Evolutionary conservation across 352 stramenopile species (phyloP), one percentile per base, ranked within the genome.

Genomic region (Pythium sp.): DNA sequence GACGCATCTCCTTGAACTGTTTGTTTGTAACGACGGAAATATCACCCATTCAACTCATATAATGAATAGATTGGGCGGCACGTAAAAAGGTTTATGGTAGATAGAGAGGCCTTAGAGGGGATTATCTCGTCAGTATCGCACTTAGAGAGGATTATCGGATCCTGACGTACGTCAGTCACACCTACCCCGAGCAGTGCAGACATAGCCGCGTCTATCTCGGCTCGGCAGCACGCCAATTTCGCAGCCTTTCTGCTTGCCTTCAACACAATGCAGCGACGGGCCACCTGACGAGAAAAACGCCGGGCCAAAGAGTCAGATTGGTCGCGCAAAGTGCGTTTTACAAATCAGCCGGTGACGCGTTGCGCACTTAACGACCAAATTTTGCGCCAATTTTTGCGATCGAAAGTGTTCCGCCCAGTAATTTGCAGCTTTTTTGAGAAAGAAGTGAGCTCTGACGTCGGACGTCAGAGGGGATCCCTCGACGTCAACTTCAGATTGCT

Each of bases 401-500:
- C 20, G 4, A 49, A 49, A 49, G 41, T 49, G 41, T 49, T 53
- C 38, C 58, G 58, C 58, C 24, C 8, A 32, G 41, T 15, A 49
- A 22, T 49, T 49, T 49, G 41, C 41, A 49, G 14, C 14, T 49
- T 49, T 49, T 43, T 49, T 49, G 12, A 46, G 38, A 46, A 46
- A 14, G 38, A 46, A 46, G 12, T 46, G 38, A 5, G 41, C 41
- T 32, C 30, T 32, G 30, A 32, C 18, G 41, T 49, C 41, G 14
- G 41, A 49, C 14, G 18, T 49, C 15, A 49, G 41, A 49, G 41
- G 41, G 41, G 41, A 49, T 49, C 14, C 41, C 20, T n/a, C 15
- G 11, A 49, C 7, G 41, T 65, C 60, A 65, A 65, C 60, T 55
- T 64, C 46, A 56, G 58, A 53, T 64, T 64, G 41, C 58, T 56